Evolutionary conservation across 2,329 filamentous ascomycete species (phyloP).

Genomic region (Xylaria sp.): DNA sequence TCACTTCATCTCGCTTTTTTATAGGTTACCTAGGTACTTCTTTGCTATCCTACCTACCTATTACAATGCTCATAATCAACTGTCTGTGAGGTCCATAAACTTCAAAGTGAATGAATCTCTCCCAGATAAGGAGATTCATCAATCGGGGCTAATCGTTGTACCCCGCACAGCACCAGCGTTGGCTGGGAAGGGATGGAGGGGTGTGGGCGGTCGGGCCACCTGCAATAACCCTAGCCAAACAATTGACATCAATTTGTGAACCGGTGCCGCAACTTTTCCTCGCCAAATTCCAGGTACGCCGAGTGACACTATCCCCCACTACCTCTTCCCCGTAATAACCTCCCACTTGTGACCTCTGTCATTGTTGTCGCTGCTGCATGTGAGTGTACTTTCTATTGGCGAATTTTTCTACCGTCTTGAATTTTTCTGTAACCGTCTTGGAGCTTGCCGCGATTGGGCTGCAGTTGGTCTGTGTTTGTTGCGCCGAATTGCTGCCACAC

Average conservation of each 20-base stretch:
- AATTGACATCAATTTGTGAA: constrained; percentile 43
- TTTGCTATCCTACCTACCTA: no score
- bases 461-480: constrained; percentile 24
- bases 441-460: constrained; percentile 1
- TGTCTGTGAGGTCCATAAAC: no score
- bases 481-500: constrained; percentile 22
- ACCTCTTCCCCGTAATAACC: constrained; percentile 33
- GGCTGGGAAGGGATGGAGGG: neutral
- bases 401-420: neutral
- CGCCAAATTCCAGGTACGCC: constrained; percentile 36
- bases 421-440: neutral
- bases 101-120: neutral
- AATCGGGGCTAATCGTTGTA: constrained; percentile 2
- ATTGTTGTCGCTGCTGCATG: constrained; percentile 13
- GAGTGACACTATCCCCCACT: constrained; percentile 34
- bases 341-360: constrained; percentile 16
- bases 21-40: no score
- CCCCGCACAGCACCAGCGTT: neutral
- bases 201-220: constrained; percentile 37
- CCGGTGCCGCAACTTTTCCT: constrained; percentile 38
- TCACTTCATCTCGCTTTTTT: no score
- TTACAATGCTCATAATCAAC: no score
- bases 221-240: constrained; percentile 41
- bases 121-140: neutral
- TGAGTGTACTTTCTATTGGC: constrained; percentile 27